A percentile compares a stretch with the other conserved stretches of the same genome.
Evolutionary conservation across 148 eudicot genomes (phyloP).

Genomic region (Rhododendron simsii): DNA sequence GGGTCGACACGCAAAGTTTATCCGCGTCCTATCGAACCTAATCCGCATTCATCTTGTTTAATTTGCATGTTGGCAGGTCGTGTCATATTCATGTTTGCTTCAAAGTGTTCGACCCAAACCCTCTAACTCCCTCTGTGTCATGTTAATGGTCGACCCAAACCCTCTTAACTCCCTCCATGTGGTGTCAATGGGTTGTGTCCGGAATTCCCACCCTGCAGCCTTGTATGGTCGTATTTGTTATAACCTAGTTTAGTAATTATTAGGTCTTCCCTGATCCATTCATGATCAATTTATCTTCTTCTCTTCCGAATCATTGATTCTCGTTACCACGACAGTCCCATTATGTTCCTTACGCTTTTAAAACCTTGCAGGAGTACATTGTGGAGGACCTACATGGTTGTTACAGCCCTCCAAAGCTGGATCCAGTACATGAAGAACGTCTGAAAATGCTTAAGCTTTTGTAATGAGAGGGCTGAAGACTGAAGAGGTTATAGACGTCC

Average conservation of each 20-base stretch:
- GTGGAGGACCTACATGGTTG: slow-evolving; percentile 75
- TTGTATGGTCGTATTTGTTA: not conserved
- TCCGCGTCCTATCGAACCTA: not conserved
- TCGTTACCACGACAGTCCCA: not conserved
- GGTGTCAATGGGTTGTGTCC: not conserved
- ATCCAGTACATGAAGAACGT: slow-evolving; percentile 59
- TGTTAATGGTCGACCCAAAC: too few species aligned
- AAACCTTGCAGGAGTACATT: slow-evolving; percentile 56
- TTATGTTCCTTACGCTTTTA: not conserved
- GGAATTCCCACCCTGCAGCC: not conserved
- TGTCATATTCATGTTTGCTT: not conserved
- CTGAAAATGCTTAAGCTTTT: slow-evolving; percentile 73
- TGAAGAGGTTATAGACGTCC: not conserved
- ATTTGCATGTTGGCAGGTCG: not conserved
- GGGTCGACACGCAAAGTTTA: not conserved
- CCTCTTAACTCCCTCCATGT: too few species aligned
- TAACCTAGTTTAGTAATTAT: not conserved
- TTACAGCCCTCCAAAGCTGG: slow-evolving; percentile 69
- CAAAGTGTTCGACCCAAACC: not conserved
- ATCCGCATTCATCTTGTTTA: too few species aligned
- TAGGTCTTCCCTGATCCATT: not conserved
- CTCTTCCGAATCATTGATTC: not conserved
- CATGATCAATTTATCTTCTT: not conserved
- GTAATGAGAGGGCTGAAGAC: slow-evolving; percentile 15
- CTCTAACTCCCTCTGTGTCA: too few species aligned